Conservation (phyloP, 1,284 basidiomycete species). For the Abortiporus biennis region DNA sequence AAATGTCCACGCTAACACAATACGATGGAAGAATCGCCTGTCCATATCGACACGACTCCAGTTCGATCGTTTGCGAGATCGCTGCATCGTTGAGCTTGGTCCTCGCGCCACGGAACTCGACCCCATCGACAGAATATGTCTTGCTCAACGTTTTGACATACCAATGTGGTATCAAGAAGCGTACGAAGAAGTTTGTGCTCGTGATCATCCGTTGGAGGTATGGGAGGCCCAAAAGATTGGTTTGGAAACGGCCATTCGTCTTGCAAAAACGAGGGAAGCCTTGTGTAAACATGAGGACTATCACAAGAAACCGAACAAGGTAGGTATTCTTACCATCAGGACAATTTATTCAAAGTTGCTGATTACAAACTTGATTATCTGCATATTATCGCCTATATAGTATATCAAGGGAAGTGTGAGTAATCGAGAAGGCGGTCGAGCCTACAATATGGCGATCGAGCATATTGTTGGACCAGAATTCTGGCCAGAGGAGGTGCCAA, state of each 20-base stretch:
- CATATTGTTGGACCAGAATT: too few species aligned
- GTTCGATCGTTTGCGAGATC: background rate
- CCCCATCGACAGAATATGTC: background rate
- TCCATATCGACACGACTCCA: background rate
- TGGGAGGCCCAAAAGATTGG: constrained; percentile 1
- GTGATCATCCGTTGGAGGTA: background rate
- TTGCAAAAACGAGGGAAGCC: background rate
- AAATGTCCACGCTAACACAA: too few species aligned
- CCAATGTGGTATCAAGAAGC: background rate
- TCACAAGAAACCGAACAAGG: too few species aligned
- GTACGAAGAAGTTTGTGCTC: background rate
- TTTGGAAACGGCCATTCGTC: background rate
- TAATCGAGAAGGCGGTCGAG: too few species aligned
- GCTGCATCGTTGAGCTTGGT: background rate
- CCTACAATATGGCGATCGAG: too few species aligned
- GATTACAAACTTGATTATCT: too few species aligned
- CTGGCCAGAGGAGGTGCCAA: too few species aligned
- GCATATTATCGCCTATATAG: too few species aligned
- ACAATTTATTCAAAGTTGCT: too few species aligned
- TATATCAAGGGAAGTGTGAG: too few species aligned
- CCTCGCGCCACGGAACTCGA: background rate
- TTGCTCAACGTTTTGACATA: background rate
- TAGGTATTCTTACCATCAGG: too few species aligned
- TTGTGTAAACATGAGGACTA: too few species aligned
- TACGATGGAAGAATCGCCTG: background rate